Base-by-base conservation (phyloP, 768 basidiomycete species). In the Sporobolomyces phaffii region DNA sequence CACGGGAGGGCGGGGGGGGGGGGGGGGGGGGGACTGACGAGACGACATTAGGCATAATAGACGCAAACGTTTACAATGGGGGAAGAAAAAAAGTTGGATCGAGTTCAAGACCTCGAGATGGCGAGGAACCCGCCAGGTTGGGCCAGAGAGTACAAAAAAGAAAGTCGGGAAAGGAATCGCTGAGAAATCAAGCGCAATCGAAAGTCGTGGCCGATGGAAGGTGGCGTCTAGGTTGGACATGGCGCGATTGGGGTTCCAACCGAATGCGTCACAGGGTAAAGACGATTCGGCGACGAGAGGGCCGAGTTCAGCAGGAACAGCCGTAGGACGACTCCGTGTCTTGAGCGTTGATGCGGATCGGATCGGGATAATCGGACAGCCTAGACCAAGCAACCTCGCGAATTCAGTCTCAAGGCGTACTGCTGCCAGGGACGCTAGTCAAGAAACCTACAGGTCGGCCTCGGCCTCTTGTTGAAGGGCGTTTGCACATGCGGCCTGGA, bases 401-500 rank as follows among this genome's bases (percentile, higher is more conserved):
- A 0, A 52, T 33, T 3, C 10, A 2, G 40, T 5, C 22, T 3
- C 36, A 22, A 41, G 15, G 1, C 15, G 22, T 17, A 48, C 24
- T 28, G 31, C 38, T 17, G 33, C 17, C 3, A 49, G 52, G n/a
- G n/a, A n/a, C n/a, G n/a, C n/a, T n/a, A n/a, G n/a, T n/a, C n/a
- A n/a, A 48, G 24, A 9, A 13, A 41, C 88, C 76, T 72, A 96
- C 92, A 96, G 78, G 77, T 94, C 91, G 69, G 91, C 90, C 77
- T 98, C 96, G 53, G 89, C 87, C 78, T 98, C 96, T 80, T 98
- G 94, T 77, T 91, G 90, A 72, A 99, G 80, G 15, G 96, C 96
- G 78, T 96, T 98, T 89, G 94, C 94, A n/a, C 94, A 94, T 62
- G 98, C 93, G 2, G 93, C 96, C 79, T 96, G 93, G 86, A 99